Evolutionary conservation across 805 yeast species (phyloP).

Genomic region (Teunomyces pallodes): DNA sequence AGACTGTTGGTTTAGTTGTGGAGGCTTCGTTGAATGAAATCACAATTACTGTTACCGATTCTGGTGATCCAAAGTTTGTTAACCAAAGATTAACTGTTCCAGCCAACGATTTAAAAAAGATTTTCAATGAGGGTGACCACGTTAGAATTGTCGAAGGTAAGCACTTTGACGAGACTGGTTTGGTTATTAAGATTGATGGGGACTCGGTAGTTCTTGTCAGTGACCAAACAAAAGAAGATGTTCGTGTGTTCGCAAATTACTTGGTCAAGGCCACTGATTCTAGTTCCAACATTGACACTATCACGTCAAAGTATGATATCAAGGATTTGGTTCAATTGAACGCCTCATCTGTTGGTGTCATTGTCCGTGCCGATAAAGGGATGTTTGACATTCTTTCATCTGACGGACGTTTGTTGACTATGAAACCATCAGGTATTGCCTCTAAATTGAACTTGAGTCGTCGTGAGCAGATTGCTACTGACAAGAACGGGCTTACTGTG

Average conservation of each 20-base stretch:
- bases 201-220: constrained; percentile 88
- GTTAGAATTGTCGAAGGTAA: constrained; percentile 90
- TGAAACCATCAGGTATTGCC: constrained; percentile 80
- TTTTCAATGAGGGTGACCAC: constrained; percentile 89
- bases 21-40: constrained; percentile 59
- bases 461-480: constrained; percentile 81
- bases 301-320: constrained; percentile 75
- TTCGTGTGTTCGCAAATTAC: constrained; percentile 90
- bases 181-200: constrained; percentile 76
- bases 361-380: constrained; percentile 87
- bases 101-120: constrained; percentile 74
- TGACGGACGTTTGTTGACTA: constrained; percentile 70
- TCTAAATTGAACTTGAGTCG: constrained; percentile 64
- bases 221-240: constrained; percentile 83
- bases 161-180: constrained; percentile 90
- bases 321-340: constrained; percentile 88
- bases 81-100: constrained; percentile 77
- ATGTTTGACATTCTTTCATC: constrained; percentile 75
- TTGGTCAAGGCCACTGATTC: constrained; percentile 90
- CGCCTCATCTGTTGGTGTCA: constrained; percentile 83
- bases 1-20: constrained; percentile 76
- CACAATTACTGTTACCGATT: constrained; percentile 47
- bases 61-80: constrained; percentile 55
- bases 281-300: constrained; percentile 51
- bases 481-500: constrained; percentile 78